Evolutionary conservation across 768 basidiomycete species (phyloP), one percentile per base, ranked within the genome.

Genomic region (Hericium coralloides): DNA sequence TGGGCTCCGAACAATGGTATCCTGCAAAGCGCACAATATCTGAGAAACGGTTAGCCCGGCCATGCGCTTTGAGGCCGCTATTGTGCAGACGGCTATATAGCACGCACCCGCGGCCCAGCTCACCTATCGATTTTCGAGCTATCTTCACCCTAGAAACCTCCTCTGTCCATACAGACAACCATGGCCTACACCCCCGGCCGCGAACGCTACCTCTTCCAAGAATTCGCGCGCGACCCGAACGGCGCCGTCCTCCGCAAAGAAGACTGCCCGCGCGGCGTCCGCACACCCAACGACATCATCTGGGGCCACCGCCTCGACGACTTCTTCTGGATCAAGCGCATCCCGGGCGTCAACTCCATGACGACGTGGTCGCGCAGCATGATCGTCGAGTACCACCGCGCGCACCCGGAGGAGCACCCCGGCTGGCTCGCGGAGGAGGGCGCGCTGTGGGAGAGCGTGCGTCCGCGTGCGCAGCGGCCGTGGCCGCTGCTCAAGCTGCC

Each of bases 361-460:
- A 67, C 69, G 38, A 60, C 66, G 52, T 73, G 68, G 66, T 69
- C 70, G 22, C 66, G 69, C 41, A 71, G 69, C 59, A 72, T 72
- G 70, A 63, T 73, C 53, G 56, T 66, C 45, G 67, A 65, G 54
- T 61, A 60, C 43, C 69, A 67, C 15, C 70, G 72, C 55, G 64
- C 67, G 54, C 68, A 65, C 52, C 50, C 36, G 17, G 26, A 26
- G 4, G 38, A 52, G 37, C 37, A 59, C 17, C n/a, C 49, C n/a
- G n/a, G 18, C 8, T 17, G 20, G n/a, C 17, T 20, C n/a, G 17
- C 17, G 5, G 43, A 45, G 17, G 43, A 45, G 12, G 26, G 26
- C 26, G 43, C 15, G 12, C 43, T 45, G 2, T 17, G n/a, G 43
- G n/a, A 20, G 8, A 20, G 6, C 8, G 56, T 58, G 14, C 47